Evolutionary conservation across 2,329 filamentous ascomycete genomes (phyloP).

Genomic region (Blastomyces parvus): DNA sequence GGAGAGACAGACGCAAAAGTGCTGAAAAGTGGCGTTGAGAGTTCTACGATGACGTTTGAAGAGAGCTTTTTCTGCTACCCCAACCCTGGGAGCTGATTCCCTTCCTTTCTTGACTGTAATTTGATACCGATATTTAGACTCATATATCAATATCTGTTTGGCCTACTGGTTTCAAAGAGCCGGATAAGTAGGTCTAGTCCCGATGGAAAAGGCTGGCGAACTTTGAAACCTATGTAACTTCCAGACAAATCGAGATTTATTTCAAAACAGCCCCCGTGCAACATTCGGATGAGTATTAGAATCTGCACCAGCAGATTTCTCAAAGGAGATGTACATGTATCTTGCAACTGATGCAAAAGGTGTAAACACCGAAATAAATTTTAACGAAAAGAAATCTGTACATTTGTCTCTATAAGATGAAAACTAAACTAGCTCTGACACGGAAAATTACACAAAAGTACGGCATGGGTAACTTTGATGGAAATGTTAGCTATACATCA

Average conservation of each 20-base stretch:
- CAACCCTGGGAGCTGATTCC: not conserved
- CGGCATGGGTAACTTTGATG: conserved; percentile 37
- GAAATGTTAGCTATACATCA: conserved; percentile 28
- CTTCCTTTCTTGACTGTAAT: not conserved
- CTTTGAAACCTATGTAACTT: not conserved
- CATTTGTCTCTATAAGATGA: conserved; percentile 1
- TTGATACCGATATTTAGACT: not conserved
- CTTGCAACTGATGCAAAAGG: not conserved
- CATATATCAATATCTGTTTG: not conserved
- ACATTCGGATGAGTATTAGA: not conserved
- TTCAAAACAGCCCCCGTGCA: not conserved
- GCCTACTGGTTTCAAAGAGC: not conserved
- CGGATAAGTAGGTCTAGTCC: not conserved
- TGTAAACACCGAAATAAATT: not conserved
- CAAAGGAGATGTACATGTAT: not conserved
- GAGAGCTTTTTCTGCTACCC: no score
- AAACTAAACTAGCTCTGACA: not conserved
- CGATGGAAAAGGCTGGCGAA: not conserved
- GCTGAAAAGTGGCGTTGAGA: no score
- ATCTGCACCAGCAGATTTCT: not conserved
- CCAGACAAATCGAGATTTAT: not conserved
- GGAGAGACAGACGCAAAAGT: no score
- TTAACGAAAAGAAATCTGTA: not conserved
- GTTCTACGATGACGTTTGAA: no score
- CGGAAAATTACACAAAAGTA: conserved; percentile 32